These are phyloP conservation scores for Tricholomella constricta DNA, from an alignment of 768 basidiomycete genomes.

Conservation along the genomic window DNA sequence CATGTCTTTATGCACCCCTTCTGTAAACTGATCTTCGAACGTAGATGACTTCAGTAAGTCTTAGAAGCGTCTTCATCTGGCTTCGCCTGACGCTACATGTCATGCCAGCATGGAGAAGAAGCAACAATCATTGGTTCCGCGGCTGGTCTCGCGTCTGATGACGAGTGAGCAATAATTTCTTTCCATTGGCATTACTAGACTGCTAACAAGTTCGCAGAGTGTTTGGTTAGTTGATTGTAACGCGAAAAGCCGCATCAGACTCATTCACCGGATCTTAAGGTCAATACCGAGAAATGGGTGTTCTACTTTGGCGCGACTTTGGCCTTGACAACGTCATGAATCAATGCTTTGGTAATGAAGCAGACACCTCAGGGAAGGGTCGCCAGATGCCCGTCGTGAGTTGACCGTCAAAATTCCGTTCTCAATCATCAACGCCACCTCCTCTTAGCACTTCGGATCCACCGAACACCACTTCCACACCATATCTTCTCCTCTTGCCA, in stretches of 20 bases:
- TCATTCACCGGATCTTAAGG: conserved; percentile 39
- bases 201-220: conserved; percentile 49
- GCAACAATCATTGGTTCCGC: conserved; percentile 89
- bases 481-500: conserved; percentile 91
- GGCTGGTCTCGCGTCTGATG: conserved; percentile 77
- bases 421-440: conserved; percentile 15
- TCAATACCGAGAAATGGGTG: conserved; percentile 94
- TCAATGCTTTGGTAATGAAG: conserved; percentile 87
- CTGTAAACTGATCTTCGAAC: conserved; percentile 1
- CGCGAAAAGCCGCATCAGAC: background rate
- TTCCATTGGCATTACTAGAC: background rate
- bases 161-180: conserved; percentile 63
- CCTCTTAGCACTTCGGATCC: conserved; percentile 78
- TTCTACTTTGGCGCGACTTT: conserved; percentile 87
- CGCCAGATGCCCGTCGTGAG: conserved; percentile 92
- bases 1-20: background rate
- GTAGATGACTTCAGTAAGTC: conserved; percentile 74
- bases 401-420: background rate
- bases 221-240: conserved; percentile 50
- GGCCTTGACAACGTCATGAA: conserved; percentile 80
- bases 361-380: conserved; percentile 81
- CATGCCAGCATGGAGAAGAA: conserved; percentile 80
- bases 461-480: conserved; percentile 86
- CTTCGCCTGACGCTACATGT: conserved; percentile 1
- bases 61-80: conserved; percentile 1